Evolutionary conservation across 768 basidiomycete genomes (phyloP).

Genomic region (Mycena galopus): DNA sequence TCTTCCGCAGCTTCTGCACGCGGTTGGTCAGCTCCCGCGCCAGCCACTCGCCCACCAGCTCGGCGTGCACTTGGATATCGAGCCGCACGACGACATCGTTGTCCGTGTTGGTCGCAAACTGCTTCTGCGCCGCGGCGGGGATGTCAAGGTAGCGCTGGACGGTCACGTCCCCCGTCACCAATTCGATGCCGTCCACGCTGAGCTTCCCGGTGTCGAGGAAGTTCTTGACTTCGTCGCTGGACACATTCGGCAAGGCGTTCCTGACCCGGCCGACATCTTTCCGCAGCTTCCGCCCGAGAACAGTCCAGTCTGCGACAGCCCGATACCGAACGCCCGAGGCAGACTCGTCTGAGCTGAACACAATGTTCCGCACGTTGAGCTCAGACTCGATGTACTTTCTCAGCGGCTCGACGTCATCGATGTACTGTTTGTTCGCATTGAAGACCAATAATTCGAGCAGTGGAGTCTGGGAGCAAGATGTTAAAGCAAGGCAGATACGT

Average conservation of each 20-base stretch:
- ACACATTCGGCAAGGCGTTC: conserved; percentile 83
- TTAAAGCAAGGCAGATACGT: conserved; percentile 10
- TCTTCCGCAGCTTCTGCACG: conserved; percentile 95
- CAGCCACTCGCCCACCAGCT: conserved; percentile 89
- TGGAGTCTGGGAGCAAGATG: conserved; percentile 75
- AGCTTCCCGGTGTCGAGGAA: conserved; percentile 84
- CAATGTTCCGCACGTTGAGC: conserved; percentile 91
- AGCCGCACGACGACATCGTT: conserved; percentile 95
- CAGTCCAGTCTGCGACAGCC: conserved; percentile 95
- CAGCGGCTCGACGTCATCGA: conserved; percentile 87
- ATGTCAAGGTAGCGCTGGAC: conserved; percentile 94
- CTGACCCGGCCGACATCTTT: conserved; percentile 93
- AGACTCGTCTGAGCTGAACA: conserved; percentile 91
- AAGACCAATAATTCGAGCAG: conserved; percentile 93
- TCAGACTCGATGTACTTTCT: conserved; percentile 93
- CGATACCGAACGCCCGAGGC: conserved; percentile 91
- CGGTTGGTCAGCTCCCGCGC: conserved; percentile 92
- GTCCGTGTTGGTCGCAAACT: conserved; percentile 89
- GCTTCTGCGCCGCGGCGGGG: conserved; percentile 67
- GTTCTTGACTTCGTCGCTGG: conserved; percentile 85
- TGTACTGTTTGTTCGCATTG: conserved; percentile 88
- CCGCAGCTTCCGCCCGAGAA: conserved; percentile 92
- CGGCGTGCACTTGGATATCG: conserved; percentile 89
- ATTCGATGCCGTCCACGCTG: conserved; percentile 89
- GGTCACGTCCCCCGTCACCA: conserved; percentile 90